Percentiles rank a stretch among this genome's conserved stretches.
Evolutionary conservation across 2,329 filamentous ascomycete genomes (phyloP).

Genomic region (Paracamarosporium sp.): DNA sequence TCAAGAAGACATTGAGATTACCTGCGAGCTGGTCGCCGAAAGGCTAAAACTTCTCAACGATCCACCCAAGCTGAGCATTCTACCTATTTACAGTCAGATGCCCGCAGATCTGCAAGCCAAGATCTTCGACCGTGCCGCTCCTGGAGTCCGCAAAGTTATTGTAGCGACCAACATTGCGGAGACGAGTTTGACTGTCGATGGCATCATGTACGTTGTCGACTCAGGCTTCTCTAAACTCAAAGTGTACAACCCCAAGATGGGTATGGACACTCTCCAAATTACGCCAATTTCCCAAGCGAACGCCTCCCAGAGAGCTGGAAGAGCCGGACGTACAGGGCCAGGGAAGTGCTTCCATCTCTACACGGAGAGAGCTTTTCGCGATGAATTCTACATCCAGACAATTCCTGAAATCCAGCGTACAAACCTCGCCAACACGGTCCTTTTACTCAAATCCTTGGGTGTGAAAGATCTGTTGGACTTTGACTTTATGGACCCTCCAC

Average conservation of each 20-base stretch:
- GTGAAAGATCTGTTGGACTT: slow-evolving; percentile 95
- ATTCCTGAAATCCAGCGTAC: slow-evolving; percentile 98
- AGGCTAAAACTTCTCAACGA: slow-evolving; percentile 88
- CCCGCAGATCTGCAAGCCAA: slow-evolving; percentile 96
- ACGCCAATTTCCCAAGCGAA: slow-evolving; percentile 98
- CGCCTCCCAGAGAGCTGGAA: slow-evolving; percentile 88
- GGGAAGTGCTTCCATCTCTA: slow-evolving; percentile 95
- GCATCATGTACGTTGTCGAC: slow-evolving; percentile 99
- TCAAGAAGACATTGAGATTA: slow-evolving; percentile 97
- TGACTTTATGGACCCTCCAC: slow-evolving; percentile 98
- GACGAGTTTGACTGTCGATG: slow-evolving; percentile 96
- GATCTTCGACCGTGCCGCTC: slow-evolving; percentile 90
- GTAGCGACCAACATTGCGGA: slow-evolving; percentile 99
- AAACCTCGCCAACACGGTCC: slow-evolving; percentile 91
- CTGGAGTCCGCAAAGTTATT: slow-evolving; percentile 94
- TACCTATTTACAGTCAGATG: slow-evolving; percentile 99
- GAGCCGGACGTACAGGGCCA: slow-evolving; percentile 91
- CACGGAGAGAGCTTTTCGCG: slow-evolving; percentile 92
- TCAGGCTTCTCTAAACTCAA: slow-evolving; percentile 96
- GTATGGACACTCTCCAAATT: slow-evolving; percentile 98
- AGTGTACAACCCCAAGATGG: slow-evolving; percentile 98
- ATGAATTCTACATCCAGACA: slow-evolving; percentile 94
- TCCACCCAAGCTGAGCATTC: slow-evolving; percentile 89
- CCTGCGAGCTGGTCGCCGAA: slow-evolving; percentile 90
- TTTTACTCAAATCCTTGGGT: slow-evolving; percentile 91